phyloP scores from a whole-genome alignment of 2,329 filamentous ascomycete species.

The Fusarium incarnatum region DNA sequence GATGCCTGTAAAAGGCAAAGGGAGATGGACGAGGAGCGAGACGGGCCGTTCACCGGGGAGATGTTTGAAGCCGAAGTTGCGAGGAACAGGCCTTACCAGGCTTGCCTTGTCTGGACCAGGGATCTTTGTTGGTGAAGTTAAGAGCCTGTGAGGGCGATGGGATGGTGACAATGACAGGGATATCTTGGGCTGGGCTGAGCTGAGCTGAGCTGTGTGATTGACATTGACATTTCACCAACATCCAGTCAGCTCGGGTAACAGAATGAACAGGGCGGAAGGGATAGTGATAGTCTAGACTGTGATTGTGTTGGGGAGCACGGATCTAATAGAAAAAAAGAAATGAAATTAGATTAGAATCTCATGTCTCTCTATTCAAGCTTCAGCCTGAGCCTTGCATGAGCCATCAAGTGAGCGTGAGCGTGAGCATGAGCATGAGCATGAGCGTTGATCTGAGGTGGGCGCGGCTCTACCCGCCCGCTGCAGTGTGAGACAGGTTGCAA shows the following conservation, averaged over 20 bases:
- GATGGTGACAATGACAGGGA: slow-evolving; percentile 12
- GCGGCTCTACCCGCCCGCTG: slow-evolving; percentile 35
- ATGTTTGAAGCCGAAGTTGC: slow-evolving; percentile 19
- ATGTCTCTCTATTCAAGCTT: background rate
- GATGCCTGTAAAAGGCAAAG: slow-evolving; percentile 6
- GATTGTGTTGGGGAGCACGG: slow-evolving; percentile 9
- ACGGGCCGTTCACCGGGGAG: slow-evolving; percentile 24
- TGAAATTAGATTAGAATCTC: background rate
- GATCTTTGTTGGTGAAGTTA: slow-evolving; percentile 4
- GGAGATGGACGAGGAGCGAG: slow-evolving; percentile 11
- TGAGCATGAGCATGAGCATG: background rate
- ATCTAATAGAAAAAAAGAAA: background rate
- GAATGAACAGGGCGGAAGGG: background rate
- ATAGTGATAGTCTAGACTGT: background rate
- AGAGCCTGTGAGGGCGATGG: background rate
- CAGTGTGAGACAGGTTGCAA: slow-evolving; percentile 34
- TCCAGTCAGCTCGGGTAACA: slow-evolving; percentile 15
- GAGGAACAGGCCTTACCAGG: slow-evolving; percentile 7
- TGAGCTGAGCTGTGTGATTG: slow-evolving; percentile 12
- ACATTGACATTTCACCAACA: slow-evolving; percentile 14
- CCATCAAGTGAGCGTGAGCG: background rate
- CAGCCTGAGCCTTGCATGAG: slow-evolving; percentile 29
- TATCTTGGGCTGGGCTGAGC: slow-evolving; percentile 12
- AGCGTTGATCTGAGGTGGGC: slow-evolving; percentile 23
- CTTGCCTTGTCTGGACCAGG: slow-evolving; percentile 9